Base-by-base conservation (phyloP, 1,284 basidiomycete species). In the Moniliophthora roreri region DNA sequence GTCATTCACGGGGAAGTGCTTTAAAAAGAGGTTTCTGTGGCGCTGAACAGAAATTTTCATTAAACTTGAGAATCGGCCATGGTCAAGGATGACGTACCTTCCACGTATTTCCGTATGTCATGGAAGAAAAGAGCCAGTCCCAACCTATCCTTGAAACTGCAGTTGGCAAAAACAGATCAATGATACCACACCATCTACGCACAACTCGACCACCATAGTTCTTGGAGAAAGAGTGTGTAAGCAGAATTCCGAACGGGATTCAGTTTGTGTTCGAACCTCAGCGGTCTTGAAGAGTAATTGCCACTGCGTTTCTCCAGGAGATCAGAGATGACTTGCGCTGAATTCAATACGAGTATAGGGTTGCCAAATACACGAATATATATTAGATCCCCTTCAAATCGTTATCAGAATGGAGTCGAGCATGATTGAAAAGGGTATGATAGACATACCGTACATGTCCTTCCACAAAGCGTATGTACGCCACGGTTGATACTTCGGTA, bases 141-240 rank as follows among this genome's bases (percentile, higher is more conserved):
- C 73, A 78, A 6, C 78, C 77, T 60, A 80, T 77, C 38, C 79
- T 81, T 49, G 0, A 37, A 4, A 37, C 39, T 15, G 10, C 28
- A 9, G 24, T 39, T 34, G 34, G 6, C 26, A 16, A 20, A 48
- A 34, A 5, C 24, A 23, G 41, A 24, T 32, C 32, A 24, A 10
- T 34, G 41, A 48, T 10, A 16, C 16, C 10, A 32, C 28, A 11
- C 28, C 11, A 11, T 66, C 60, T 55, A 40, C 65, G 32, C 55
- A 79, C 77, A 79, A 60, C 38, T 78, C 71, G 24, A 69, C 70
- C 13, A 77, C 67, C 78, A 80, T 78, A 3, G 75, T 73, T 53
- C 75, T 54, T 53, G 42, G 40, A 23, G 24, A 7, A 16, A 34
- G 15, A 49, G n/a, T 42, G 18, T 26, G 10, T 37, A 7, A 37